Percentiles rank a stretch among this genome's conserved stretches.
Conservation (phyloP, 371 early-diverging fungal species). For the Mortierella polycephala region DNA sequence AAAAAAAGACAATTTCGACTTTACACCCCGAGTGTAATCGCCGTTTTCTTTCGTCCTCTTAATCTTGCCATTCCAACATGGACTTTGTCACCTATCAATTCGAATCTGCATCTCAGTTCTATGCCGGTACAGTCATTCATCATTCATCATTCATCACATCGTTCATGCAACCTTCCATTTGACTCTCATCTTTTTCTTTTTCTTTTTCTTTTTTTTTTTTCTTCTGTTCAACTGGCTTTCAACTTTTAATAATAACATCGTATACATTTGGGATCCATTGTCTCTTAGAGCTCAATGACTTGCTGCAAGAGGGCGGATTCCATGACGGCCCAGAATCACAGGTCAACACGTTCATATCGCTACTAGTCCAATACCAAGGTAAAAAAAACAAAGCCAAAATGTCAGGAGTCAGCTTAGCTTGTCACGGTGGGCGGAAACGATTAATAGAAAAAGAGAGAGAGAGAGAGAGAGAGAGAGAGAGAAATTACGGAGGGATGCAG, state of each 20-base stretch:
- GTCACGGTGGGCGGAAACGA: too few relatives aligned
- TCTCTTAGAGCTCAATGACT: constrained; percentile 61
- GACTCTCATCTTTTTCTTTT: background rate
- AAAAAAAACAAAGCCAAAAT: background rate
- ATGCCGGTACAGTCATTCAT: constrained; percentile 58
- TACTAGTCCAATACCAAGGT: constrained; percentile 57
- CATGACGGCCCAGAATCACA: constrained; percentile 58
- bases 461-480: too few relatives aligned
- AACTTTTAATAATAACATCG: background rate
- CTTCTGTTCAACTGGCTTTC: background rate
- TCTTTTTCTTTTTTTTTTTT: background rate
- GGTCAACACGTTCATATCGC: constrained; percentile 58
- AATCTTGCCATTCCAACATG: constrained; percentile 17
- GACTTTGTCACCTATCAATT: constrained; percentile 54
- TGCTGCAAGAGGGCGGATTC: constrained; percentile 58
- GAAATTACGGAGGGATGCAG: too few relatives aligned
- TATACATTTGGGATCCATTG: background rate
- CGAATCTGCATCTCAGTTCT: constrained; percentile 56
- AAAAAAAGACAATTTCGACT: too few relatives aligned
- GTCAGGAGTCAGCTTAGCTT: background rate
- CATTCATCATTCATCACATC: background rate
- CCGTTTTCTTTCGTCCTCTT: background rate
- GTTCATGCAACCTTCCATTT: too few relatives aligned
- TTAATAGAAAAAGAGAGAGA: too few relatives aligned
- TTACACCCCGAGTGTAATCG: background rate